Evolutionary conservation across 2,329 filamentous ascomycete genomes (phyloP), one percentile per base, ranked within the genome.

Genomic region (Penicillium sp.): DNA sequence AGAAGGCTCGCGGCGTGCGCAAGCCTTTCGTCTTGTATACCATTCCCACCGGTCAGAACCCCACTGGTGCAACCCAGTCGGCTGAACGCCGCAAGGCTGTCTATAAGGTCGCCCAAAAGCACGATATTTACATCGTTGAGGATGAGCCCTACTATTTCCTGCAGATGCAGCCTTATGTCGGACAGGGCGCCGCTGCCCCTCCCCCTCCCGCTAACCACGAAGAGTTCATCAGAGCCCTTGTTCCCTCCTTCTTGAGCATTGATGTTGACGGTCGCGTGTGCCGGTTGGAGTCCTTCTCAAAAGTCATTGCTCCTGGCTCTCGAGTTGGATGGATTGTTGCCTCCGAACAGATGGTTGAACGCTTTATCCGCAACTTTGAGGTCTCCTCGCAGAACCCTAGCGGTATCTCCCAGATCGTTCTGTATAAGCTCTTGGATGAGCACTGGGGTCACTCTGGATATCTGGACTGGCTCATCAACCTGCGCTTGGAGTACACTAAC

Each of bases 71-170:
- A 11, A 97, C 93, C 3, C 91, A 94, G 75, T 83, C 87, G 43
- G 75, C 78, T 4, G 81, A 87, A 72, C 83, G 93, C 59, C 83
- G 93, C 56, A 82, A 83, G 65, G 89, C 87, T 25, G 83, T 97
- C 49, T 97, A 97, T 78, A 82, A 82, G 38, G 84, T 96, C 14
- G 90, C 89, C 35, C 89, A 89, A 74, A 92, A 92, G 79, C 92
- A 97, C 76, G 91, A 97, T 72, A 72, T 97, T 43, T 90, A 86
- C 79, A 93, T 97, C 72, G 80, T 97, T 68, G 93, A 97, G 79
- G 93, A 97, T 73, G 93, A 97, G 75, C 93, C 93, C 1, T 97
- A 97, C 80, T 97, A 96, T 79, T 97, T 94, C 80, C 83, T 97
- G 38, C 93, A 97, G 72, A 88, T 89, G 86, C 87, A 91, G 68